Base-by-base conservation (phyloP, 805 yeast genomes). In the Saccharomycopsis amapae region DNA sequence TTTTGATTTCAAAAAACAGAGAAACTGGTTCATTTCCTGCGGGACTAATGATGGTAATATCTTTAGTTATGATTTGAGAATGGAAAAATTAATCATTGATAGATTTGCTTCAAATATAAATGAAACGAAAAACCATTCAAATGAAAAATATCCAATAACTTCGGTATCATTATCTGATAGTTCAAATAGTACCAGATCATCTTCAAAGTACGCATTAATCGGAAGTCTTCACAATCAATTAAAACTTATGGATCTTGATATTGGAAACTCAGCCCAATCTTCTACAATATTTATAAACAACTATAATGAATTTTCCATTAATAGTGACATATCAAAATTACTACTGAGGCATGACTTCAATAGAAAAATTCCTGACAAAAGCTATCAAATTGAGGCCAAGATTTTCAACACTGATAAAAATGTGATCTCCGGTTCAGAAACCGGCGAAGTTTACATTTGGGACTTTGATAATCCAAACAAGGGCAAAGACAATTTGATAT, bases 391-490 rank as follows among this genome's bases (percentile, higher is more conserved):
- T 3, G 38, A 36, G 9, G 15, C 46, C 13, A 40, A 33, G n/a
- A 7, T 48, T 10, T 4, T 45, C 9, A 15, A 35, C 15, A 13
- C 20, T 17, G 48, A 48, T 25, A 3, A n/a, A n/a, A n/a, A 24
- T 19, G 18, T 38, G 2, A 40, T 48, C 4, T 44, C 52, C 7
- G 52, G 52, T 10, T 48, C 52, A 9, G 49, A 40, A 18, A 48
- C 49, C 23, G 52, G 52, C 3, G 52, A 48, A 28, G 52, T 48
- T 5, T 48, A 45, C 31, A 20, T 45, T 18, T 48, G 52, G 52
- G 23, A 19, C 5, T 3, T 40, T 4, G 41, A 22, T 2, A n/a
- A 30, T 10, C 15, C 15, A 3, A 13, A 24, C 6, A 20, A n/a
- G 3, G 22, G 10, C 22, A 35, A 32, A 13, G n/a, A n/a, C n/a